Percentiles rank a stretch among this genome's conserved stretches.
Conservation (phyloP, 2,329 filamentous ascomycete species). For the Laburnicola sp. region DNA sequence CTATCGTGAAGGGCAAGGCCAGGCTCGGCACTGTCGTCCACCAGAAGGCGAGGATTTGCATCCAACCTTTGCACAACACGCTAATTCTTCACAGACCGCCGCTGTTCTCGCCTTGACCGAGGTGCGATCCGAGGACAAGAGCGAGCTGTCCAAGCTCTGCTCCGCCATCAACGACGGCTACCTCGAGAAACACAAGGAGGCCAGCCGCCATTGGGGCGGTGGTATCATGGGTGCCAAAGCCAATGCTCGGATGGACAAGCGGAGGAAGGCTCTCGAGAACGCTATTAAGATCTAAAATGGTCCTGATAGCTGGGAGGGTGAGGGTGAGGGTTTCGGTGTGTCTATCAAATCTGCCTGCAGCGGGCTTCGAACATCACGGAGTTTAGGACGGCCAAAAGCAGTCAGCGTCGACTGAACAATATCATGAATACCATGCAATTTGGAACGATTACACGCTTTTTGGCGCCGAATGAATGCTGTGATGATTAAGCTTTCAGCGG, state of each 20-base stretch:
- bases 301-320: slow-evolving; percentile 27
- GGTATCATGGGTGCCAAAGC: slow-evolving; percentile 99
- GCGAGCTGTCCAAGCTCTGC: slow-evolving; percentile 94
- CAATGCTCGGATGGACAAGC: slow-evolving; percentile 75
- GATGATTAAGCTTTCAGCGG: slow-evolving; percentile 20
- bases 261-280: slow-evolving; percentile 88
- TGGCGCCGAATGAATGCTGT: slow-evolving; percentile 7
- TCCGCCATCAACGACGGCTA: slow-evolving; percentile 98
- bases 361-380: slow-evolving; percentile 44
- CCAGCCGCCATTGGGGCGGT: slow-evolving; percentile 95
- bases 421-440: slow-evolving; percentile 40
- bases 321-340: slow-evolving; percentile 43
- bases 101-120: slow-evolving; percentile 95
- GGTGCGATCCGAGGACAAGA: slow-evolving; percentile 98
- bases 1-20: slow-evolving; percentile 99
- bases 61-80: too few species aligned
- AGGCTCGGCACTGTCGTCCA: slow-evolving; percentile 98
- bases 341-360: slow-evolving; percentile 47
- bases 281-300: slow-evolving; percentile 93
- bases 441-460: slow-evolving; percentile 21
- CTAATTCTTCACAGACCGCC: too few species aligned
- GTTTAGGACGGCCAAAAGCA: slow-evolving; percentile 46
- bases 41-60: too few species aligned
- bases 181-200: slow-evolving; percentile 90
- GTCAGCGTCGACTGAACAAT: slow-evolving; percentile 31